Evolutionary conservation across 2,329 filamentous ascomycete species (phyloP).

Genomic region (Fusarium annulatum): DNA sequence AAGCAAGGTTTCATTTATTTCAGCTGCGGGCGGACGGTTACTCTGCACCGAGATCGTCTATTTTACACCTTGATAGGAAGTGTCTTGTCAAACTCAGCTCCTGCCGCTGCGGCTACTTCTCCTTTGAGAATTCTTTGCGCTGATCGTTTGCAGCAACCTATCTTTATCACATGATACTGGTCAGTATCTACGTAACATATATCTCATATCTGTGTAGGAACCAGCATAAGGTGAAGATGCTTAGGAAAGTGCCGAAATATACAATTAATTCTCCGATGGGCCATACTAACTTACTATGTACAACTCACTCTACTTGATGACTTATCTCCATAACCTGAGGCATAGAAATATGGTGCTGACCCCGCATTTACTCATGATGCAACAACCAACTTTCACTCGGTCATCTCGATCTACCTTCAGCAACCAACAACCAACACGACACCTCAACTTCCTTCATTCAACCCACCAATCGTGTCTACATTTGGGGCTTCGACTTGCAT

Average conservation of each 20-base stretch:
- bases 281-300: not conserved
- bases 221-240: not conserved
- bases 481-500: rapidly evolving
- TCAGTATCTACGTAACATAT: not conserved
- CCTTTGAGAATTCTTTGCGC: not conserved
- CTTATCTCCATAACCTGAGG: not conserved
- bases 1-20: not conserved
- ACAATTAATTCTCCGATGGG: not conserved
- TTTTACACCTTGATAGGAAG: not conserved
- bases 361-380: not conserved
- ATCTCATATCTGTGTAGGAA: not conserved
- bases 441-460: not conserved
- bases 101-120: not conserved
- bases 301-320: not conserved
- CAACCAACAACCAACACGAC: not conserved
- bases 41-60: not conserved
- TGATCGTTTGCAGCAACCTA: not conserved
- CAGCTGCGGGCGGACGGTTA: not conserved
- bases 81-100: not conserved
- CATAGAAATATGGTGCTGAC: not conserved
- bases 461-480: rapidly evolving
- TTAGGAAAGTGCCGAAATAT: not conserved
- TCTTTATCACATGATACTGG: not conserved
- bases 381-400: not conserved
- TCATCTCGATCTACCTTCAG: not conserved